phyloP scores from a whole-genome alignment of 169 alveolate species.

The Cryptosporidium canis region DNA sequence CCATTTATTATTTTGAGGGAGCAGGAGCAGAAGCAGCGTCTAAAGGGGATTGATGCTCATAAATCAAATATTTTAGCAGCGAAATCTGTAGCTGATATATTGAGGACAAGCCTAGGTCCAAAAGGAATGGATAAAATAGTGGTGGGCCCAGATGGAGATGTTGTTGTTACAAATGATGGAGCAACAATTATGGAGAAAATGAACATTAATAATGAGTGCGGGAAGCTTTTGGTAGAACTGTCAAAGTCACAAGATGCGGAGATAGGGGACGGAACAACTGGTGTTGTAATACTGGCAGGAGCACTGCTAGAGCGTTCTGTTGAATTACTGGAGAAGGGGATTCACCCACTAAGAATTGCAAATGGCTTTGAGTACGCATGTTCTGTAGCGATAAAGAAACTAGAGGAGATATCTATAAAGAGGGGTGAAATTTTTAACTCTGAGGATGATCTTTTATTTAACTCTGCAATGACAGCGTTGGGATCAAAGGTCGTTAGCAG shows the following conservation, averaged over 20 bases:
- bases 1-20: slow-evolving; percentile 97
- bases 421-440: slow-evolving; percentile 81
- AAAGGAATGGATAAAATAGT: slow-evolving; percentile 99
- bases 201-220: slow-evolving; percentile 95
- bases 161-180: slow-evolving; percentile 97
- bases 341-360: slow-evolving; percentile 97
- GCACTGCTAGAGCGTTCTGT: slow-evolving; percentile 94
- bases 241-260: slow-evolving; percentile 98
- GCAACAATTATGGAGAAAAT: slow-evolving; percentile 95
- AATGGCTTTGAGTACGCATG: slow-evolving; percentile 99
- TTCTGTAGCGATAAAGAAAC: slow-evolving; percentile 90
- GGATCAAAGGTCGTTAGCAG: slow-evolving; percentile 97
- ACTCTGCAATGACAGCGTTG: slow-evolving; percentile 95
- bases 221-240: slow-evolving; percentile 97
- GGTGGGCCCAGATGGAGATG: slow-evolving; percentile 97
- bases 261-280: slow-evolving; percentile 99
- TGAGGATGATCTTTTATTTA: slow-evolving; percentile 79
- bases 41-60: slow-evolving; percentile 97
- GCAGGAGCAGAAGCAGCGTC: slow-evolving; percentile 94
- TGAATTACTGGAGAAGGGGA: slow-evolving; percentile 94
- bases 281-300: slow-evolving; percentile 99
- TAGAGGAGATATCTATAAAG: slow-evolving; percentile 89
- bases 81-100: slow-evolving; percentile 93
- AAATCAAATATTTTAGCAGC: slow-evolving; percentile 98
- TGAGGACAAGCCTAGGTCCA: slow-evolving; percentile 98